Base-by-base conservation (phyloP, 352 stramenopile species). In the Phytopythium cucurbitacearum region DNA sequence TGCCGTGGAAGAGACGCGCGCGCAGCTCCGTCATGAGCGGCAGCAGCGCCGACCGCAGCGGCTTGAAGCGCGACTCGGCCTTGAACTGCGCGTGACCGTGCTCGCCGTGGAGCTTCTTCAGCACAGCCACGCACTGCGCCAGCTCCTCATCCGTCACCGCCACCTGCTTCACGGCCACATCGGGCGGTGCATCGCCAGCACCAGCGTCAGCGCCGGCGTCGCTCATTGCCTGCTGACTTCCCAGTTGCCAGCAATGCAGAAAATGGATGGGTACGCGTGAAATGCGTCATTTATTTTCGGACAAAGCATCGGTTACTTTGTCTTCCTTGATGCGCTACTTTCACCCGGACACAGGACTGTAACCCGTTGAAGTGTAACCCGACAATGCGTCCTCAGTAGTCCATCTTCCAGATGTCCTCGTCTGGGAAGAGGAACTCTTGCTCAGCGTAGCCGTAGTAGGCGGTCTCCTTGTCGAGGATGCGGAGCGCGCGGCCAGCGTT, bases 21-120 rank as follows among this genome's bases (percentile, higher is more conserved):
- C 82, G 76, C 36, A 90, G 57, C 34, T 92, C 82, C 2, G 61
- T 28, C 41, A 85, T 60, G 11, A 92, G 64, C 54, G 79, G 82
- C 40, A 89, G 49, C 33, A 90, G 50, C 21, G 71, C 76, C 53
- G 69, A 73, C n/a, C 80, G 76, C 40, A 94, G 62, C 15, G 59
- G 45, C 54, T 91, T 90, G 60, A 86, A 89, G 42, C 59, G 67
- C 41, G 75, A 63, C 36, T 49, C 53, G 2, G 15, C 48, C 65
- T 85, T 68, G 55, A 84, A 89, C 11, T 73, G 52, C 43, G 64
- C 60, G 34, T 88, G 59, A 3, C 70, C 73, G 11, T 67, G 49
- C 4, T 73, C 62, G 15, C 60, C 59, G 43, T 88, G 76, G 51
- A 92, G 76, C 45, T 69, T 74, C 16, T 67, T 50, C 39, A 92